Evolutionary conservation across 257 asterid species (phyloP).

Genomic region (Knoxia roxburghii): DNA sequence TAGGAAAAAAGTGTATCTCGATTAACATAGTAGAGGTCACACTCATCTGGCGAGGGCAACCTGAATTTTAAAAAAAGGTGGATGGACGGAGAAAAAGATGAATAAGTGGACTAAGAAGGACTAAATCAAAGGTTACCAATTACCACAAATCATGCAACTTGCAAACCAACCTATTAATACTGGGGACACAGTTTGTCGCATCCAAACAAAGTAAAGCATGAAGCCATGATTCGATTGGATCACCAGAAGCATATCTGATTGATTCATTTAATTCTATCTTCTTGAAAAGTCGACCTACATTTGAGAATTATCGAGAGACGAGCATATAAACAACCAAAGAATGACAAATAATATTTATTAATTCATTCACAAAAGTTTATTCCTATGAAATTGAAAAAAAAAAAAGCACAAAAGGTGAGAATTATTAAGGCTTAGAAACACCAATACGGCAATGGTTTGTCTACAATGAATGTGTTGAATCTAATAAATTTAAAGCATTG

Average conservation of each 20-base stretch:
- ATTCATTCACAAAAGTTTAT: neutral
- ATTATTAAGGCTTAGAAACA: no score
- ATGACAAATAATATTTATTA: neutral
- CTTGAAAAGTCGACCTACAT: conserved; percentile 77
- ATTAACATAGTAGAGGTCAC: conserved; percentile 90
- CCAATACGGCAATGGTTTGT: no score
- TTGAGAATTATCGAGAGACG: conserved; percentile 15
- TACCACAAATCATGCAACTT: conserved; percentile 4
- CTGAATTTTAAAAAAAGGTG: conserved; percentile 21
- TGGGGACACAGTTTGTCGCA: conserved; percentile 61
- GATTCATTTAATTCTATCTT: conserved; percentile 87
- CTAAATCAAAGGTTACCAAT: conserved; percentile 7
- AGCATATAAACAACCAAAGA: conserved; percentile 12
- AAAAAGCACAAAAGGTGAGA: neutral
- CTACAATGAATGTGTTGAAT: no score
- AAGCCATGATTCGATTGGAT: conserved; percentile 91
- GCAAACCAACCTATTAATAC: conserved; percentile 57
- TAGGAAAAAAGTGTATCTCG: conserved; percentile 93
- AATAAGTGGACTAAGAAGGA: conserved; percentile 5
- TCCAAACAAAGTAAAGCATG: conserved; percentile 80
- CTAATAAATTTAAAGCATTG: no score
- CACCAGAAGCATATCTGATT: conserved; percentile 96
- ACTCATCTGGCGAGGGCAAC: conserved; percentile 68
- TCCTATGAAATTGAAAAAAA: neutral
- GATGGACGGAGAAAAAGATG: conserved; percentile 9